phyloP scores from a whole-genome alignment of 2,329 filamentous ascomycete genomes.

The Graphilbum sp. region DNA sequence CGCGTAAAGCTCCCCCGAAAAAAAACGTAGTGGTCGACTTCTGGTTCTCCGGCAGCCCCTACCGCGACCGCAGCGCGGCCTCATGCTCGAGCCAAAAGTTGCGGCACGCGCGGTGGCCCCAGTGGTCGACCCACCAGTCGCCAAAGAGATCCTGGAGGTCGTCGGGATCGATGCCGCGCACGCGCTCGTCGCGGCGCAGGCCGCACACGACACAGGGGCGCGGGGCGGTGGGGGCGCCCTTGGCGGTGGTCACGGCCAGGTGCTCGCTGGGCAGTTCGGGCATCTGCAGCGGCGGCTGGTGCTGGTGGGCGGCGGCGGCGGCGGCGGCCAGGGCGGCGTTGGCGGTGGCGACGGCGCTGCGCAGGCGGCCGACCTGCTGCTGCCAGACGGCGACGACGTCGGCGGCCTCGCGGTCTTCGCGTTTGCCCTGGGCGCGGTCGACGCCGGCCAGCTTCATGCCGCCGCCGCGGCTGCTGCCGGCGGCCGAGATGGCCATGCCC shows the following conservation, averaged over 20 bases:
- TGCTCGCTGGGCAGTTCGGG: slow-evolving; percentile 44
- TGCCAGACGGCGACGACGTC: slow-evolving; percentile 66
- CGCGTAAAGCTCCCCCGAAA: too few relatives aligned
- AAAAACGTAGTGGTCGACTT: too few relatives aligned
- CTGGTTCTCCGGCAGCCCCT: not conserved
- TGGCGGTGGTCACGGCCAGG: slow-evolving; percentile 49
- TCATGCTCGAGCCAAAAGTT: slow-evolving; percentile 78
- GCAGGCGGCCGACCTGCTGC: slow-evolving; percentile 56
- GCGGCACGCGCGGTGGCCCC: slow-evolving; percentile 64
- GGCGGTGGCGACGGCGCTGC: slow-evolving; percentile 52
- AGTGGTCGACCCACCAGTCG: slow-evolving; percentile 91
- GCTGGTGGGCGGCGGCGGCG: slow-evolving; percentile 5
- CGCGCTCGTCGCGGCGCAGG: slow-evolving; percentile 70
- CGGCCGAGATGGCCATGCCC: slow-evolving; percentile 67
- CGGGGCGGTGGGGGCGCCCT: slow-evolving; percentile 56
- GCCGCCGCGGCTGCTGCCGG: slow-evolving; percentile 53
- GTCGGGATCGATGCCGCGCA: slow-evolving; percentile 52
- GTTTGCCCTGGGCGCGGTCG: slow-evolving; percentile 64
- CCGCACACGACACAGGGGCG: slow-evolving; percentile 77
- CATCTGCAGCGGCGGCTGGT: slow-evolving; percentile 28
- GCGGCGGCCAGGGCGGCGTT: slow-evolving; percentile 27
- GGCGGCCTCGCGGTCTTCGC: slow-evolving; percentile 71
- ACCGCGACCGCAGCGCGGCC: slow-evolving; percentile 35
- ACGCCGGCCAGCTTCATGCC: slow-evolving; percentile 78
- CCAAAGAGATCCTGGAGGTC: slow-evolving; percentile 81